Conservation (phyloP, 2,329 filamentous ascomycete species). For the Monosporascus sp. region DNA sequence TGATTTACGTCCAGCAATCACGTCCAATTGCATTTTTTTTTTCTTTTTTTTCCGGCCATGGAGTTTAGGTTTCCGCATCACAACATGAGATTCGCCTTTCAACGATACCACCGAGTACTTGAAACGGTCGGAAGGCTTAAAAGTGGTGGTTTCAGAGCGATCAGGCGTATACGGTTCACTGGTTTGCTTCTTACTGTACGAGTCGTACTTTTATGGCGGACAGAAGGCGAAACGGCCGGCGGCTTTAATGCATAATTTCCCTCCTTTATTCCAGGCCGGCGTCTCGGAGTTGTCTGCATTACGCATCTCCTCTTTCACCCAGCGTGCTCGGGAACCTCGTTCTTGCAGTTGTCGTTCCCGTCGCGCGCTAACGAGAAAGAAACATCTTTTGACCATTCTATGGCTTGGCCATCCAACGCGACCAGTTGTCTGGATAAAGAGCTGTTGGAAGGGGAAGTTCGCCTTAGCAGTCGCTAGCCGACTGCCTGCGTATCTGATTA, state of each 20-base stretch:
- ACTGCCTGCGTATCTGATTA: not conserved
- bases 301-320: slow-evolving; percentile 1
- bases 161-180: not conserved
- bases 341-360: not conserved
- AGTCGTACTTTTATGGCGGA: not conserved
- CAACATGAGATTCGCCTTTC: not conserved
- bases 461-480: not conserved
- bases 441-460: too few species aligned
- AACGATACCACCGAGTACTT: slow-evolving; percentile 13
- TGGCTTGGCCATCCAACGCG: too few species aligned
- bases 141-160: not conserved
- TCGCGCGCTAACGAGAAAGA: not conserved
- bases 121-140: slow-evolving; percentile 2
- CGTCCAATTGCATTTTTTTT: not conserved
- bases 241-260: slow-evolving; percentile 16
- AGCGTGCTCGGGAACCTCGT: slow-evolving; percentile 4
- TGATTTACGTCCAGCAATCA: not conserved
- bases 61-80: not conserved
- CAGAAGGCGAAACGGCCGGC: slow-evolving; percentile 2
- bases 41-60: not conserved
- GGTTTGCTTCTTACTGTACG: not conserved
- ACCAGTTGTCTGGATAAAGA: too few species aligned
- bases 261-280: not conserved
- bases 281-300: not conserved
- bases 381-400: not conserved